Base-by-base conservation (phyloP, 192 early-diverging fungal genomes). In the Endogone sp. region DNA sequence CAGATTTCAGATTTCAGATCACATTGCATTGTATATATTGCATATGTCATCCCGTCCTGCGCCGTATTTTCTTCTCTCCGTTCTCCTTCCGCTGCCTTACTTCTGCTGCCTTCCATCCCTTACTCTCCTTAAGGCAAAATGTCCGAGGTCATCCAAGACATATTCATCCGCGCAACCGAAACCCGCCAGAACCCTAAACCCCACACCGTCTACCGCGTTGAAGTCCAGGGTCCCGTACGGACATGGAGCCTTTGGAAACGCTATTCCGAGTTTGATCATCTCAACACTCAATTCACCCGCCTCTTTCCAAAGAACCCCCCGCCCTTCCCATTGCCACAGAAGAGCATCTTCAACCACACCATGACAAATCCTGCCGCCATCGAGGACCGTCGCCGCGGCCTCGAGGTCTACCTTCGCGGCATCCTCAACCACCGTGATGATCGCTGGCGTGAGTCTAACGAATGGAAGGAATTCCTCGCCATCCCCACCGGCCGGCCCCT, bases 191-290 rank as follows among this genome's bases (percentile, higher is more conserved):
- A 74, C 49, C 84, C 87, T 27, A 86, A 88, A 67, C 84, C 85
- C 3, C 91, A 92, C 76, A 87, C 85, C 10, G 88, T 83, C 21
- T 97, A 92, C 70, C 84, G 85, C 32, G 73, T 97, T 31, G 79
- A 88, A 44, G 81, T 97, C 13, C 85, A 89, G 63, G 91, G 89
- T 0, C 87, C 92, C 0, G 89, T 93, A 26, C 84, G 91, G 13
- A 87, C 91, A 11, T 97, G 95, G 95, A 85, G 82, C 1, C 87
- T 95, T n/a, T 93, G 90, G 89, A 93, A 91, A 68, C 88, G 89
- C 8, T 92, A 92, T 74, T 89, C 84, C 56, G 94, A 95, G 67
- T 97, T 97, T 75, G 84, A 88, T 44, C 73, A 82, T 28, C 88
- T 97, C 0, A 74, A 91, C 57, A 72, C 71, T 23, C 87, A 87